phyloP scores from a whole-genome alignment of 78 protist species.

The Tieghemostelium lacteum region DNA sequence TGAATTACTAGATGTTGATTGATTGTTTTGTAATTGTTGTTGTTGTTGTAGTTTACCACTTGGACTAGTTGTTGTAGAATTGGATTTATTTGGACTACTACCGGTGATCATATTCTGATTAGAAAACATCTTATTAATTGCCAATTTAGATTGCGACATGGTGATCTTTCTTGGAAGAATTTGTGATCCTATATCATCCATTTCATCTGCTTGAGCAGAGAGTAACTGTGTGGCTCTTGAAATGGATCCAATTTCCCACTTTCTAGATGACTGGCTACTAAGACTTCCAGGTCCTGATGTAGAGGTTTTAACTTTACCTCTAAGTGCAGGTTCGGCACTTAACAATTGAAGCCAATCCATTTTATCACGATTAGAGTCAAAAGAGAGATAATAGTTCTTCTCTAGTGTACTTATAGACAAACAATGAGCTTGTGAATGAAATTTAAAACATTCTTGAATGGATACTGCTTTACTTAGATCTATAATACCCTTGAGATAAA shows the following conservation, averaged over 20 bases:
- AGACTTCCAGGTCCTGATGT: neutral
- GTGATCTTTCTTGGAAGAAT: conserved; percentile 42
- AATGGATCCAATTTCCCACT: neutral
- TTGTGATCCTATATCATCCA: conserved; percentile 45
- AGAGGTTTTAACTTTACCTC: neutral
- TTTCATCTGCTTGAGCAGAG: neutral
- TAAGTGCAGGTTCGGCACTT: neutral
- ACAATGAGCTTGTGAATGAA: conserved; percentile 35
- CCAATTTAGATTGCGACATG: neutral
- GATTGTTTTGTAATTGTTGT: too few relatives aligned
- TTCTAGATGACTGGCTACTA: neutral
- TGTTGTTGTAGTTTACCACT: too few relatives aligned
- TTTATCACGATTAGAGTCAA: conserved; percentile 33
- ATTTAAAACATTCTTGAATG: conserved; percentile 30
- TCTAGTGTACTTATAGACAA: conserved; percentile 5
- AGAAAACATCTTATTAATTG: too few relatives aligned
- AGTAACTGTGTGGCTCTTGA: neutral
- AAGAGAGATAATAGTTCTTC: conserved; percentile 42
- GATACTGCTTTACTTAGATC: neutral
- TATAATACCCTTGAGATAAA: conserved; percentile 56
- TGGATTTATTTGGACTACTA: neutral
- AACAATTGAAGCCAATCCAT: conserved; percentile 26
- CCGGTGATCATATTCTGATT: too few relatives aligned
- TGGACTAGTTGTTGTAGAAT: neutral
- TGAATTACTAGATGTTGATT: neutral